Evolutionary conservation across 2,329 filamentous ascomycete genomes (phyloP), one percentile per base, ranked within the genome.

Genomic region (Sclerotiophoma versabilis): DNA sequence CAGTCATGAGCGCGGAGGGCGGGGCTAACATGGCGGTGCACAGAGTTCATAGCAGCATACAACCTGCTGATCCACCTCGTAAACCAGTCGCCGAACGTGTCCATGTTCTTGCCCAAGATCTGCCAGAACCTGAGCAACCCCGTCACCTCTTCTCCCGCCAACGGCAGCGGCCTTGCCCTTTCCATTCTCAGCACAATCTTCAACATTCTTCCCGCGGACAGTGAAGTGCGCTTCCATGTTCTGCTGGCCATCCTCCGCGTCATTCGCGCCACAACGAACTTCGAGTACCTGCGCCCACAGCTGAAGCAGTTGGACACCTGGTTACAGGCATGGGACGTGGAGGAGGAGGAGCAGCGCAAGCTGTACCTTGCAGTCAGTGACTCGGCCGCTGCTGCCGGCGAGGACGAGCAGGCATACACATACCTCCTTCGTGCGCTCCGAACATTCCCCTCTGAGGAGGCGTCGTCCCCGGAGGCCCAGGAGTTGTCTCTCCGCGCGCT

Each of bases 31-130:
- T 45, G 59, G 55, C 55, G 46, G 50, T 54, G 39, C 55, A 62
- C 71, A 87, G 93, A 98, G 78, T 95, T 97, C 76, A 93, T 92
- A 57, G 89, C 93, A 55, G 92, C 93, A 58, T 97, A 97, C 81
- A 98, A 99, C 81, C 89, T 98, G 67, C 88, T 99, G 76, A 88
- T 98, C 73, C 91, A 97, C 81, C 88, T 99, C 57, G 87, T 96
- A 65, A 84, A 92, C 70, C 91, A 96, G 79, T 91, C 92, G 56
- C 86, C 90, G 68, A 91, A 93, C 68, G 85, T 90, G 64, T 89
- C 92, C 77, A 91, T 90, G 79, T 90, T 95, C 81, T 87, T 99
- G 63, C 90, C 91, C 55, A 85, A 85, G 68, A 88, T 99, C 71
- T 98, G 95, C 86, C 83, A 87, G 71, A 93, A 96, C 80, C 90